Percentiles rank a stretch among this genome's conserved stretches.
Conservation (phyloP, 805 yeast genomes). For the fission yeast (Schizosaccharomyces pombe) region DNA sequence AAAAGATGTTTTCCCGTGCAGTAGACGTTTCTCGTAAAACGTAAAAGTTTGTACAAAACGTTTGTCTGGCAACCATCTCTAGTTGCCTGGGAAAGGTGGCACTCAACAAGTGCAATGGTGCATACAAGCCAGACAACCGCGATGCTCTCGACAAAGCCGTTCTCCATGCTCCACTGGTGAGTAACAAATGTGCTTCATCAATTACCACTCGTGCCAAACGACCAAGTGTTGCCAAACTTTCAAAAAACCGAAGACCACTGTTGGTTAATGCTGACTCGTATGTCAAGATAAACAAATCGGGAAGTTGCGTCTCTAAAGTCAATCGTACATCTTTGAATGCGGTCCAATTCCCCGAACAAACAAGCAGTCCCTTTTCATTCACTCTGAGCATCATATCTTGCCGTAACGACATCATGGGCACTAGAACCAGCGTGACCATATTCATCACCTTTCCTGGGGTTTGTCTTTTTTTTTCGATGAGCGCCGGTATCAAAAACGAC, state of each 20-base stretch:
- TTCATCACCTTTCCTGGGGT: too few species aligned
- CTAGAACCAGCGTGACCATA: too few species aligned
- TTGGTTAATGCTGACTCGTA: neutral
- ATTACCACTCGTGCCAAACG: neutral
- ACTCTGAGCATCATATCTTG: neutral
- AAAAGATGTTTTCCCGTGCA: neutral
- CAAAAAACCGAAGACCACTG: neutral
- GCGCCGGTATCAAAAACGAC: neutral
- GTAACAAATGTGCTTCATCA: neutral
- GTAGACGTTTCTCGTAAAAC: neutral
- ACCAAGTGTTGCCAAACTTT: neutral
- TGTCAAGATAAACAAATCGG: neutral
- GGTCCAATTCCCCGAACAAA: neutral
- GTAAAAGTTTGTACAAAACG: neutral
- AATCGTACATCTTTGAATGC: neutral
- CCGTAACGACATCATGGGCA: neutral
- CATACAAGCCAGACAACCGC: neutral
- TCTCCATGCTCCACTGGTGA: neutral
- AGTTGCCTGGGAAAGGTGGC: neutral
- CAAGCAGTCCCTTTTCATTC: neutral
- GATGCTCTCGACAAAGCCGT: neutral
- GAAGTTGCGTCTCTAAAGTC: neutral
- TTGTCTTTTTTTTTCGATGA: neutral
- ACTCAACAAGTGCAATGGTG: neutral
- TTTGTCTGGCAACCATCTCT: neutral